These are phyloP conservation scores for Furcasterigmium furcatum DNA, from an alignment of 2,329 filamentous ascomycete species.

Conservation along the genomic window DNA sequence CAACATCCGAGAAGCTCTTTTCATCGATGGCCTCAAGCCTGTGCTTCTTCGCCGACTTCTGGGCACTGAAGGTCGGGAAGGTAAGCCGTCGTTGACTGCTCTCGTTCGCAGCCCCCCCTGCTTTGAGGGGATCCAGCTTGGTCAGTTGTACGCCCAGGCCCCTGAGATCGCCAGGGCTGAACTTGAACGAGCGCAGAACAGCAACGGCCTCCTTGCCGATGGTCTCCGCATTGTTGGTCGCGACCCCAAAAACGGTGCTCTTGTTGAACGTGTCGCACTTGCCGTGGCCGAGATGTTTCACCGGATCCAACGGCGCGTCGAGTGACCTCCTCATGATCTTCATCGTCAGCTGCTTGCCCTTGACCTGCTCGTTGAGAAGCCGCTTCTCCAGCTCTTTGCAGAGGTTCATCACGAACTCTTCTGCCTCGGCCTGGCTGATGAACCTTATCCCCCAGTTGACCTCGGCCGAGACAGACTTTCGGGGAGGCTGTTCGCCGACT, in stretches of 20 bases:
- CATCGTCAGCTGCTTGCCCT: constrained; percentile 83
- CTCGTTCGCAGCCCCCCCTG: constrained; percentile 50
- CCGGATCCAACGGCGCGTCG: constrained; percentile 85
- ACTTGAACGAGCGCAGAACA: constrained; percentile 75
- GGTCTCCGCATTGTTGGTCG: constrained; percentile 70
- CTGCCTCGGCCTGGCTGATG: constrained; percentile 84
- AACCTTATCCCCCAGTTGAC: constrained; percentile 99
- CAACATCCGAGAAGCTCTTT: constrained; percentile 16
- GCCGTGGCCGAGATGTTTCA: constrained; percentile 91
- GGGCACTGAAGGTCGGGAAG: constrained; percentile 57
- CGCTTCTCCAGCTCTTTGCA: constrained; percentile 82
- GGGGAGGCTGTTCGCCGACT: constrained; percentile 78
- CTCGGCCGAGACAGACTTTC: constrained; percentile 95
- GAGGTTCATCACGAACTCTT: constrained; percentile 84
- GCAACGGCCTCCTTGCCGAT: constrained; percentile 82
- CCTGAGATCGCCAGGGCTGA: constrained; percentile 88
- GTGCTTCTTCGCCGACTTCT: constrained; percentile 33
- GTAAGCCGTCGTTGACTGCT: constrained; percentile 77
- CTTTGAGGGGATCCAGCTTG: constrained; percentile 78
- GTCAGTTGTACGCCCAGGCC: constrained; percentile 92
- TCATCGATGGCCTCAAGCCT: constrained; percentile 51
- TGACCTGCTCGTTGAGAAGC: constrained; percentile 78
- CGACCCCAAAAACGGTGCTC: constrained; percentile 75
- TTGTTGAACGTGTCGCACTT: constrained; percentile 95
- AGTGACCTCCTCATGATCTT: constrained; percentile 89